A percentile compares a stretch with the other conserved stretches of the same genome.
These are phyloP conservation scores for Polygonum maritimum DNA, from an alignment of 148 eudicot genomes.

Conservation along the genomic window DNA sequence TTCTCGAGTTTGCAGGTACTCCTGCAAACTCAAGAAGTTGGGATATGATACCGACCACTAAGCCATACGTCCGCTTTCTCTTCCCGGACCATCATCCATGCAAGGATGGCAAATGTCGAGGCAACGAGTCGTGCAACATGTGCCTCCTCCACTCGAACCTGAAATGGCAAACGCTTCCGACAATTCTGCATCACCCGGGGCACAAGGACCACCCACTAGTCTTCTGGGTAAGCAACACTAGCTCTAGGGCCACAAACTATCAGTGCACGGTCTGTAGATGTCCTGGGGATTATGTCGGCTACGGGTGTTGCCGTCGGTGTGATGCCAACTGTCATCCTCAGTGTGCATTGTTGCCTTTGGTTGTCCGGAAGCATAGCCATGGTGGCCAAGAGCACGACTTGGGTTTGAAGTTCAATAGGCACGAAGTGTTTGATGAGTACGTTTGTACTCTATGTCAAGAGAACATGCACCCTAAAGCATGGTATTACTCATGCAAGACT, in stretches of 20 bases:
- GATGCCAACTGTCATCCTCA: background rate
- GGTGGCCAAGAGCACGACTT: background rate
- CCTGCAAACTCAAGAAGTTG: too few relatives aligned
- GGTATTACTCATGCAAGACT: background rate
- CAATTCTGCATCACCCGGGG: background rate
- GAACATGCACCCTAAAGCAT: background rate
- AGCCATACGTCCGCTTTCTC: background rate
- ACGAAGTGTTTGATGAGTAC: background rate
- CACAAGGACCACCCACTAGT: background rate
- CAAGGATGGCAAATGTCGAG: too few relatives aligned
- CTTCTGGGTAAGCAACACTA: background rate
- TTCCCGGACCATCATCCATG: background rate
- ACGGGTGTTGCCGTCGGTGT: background rate
- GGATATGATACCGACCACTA: background rate
- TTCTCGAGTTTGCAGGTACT: too few relatives aligned
- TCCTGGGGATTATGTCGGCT: background rate
- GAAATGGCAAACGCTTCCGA: background rate
- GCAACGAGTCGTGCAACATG: background rate
- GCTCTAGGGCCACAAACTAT: background rate
- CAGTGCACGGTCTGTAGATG: background rate
- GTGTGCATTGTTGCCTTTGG: background rate
- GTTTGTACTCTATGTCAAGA: background rate
- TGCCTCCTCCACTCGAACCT: background rate
- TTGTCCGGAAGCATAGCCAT: background rate
- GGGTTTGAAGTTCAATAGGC: background rate